Evolutionary conservation across 148 eudicot species (phyloP).

Genomic region (Fagopyrum tataricum): DNA sequence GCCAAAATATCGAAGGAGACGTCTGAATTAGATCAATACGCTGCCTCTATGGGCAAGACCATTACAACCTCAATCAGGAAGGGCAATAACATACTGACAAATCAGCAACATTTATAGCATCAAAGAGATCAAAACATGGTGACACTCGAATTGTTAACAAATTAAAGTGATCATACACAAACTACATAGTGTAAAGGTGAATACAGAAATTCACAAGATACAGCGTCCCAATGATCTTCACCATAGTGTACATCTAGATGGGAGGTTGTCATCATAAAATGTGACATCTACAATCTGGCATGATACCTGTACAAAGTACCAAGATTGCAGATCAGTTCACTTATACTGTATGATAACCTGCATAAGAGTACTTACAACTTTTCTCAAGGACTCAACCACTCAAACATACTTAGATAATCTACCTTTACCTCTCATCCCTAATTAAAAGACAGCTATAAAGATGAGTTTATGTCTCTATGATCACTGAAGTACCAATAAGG

Average conservation of each 20-base stretch:
- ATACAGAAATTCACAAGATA: background rate
- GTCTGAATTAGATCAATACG: background rate
- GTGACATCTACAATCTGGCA: background rate
- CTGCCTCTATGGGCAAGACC: background rate
- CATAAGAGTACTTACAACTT: background rate
- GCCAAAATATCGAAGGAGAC: background rate
- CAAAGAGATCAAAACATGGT: background rate
- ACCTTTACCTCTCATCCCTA: background rate
- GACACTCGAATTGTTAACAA: background rate
- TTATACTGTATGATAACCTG: background rate
- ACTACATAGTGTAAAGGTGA: background rate
- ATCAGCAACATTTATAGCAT: background rate
- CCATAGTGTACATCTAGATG: slow-evolving; percentile 1
- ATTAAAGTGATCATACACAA: background rate
- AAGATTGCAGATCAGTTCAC: slow-evolving; percentile 7
- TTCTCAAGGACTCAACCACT: background rate
- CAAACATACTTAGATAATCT: background rate
- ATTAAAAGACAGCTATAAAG: background rate
- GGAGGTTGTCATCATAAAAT: background rate
- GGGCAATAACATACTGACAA: background rate
- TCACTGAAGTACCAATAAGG: background rate
- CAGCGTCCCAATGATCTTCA: background rate
- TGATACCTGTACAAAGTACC: slow-evolving; percentile 7
- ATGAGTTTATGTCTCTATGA: background rate
- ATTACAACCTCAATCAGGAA: background rate